Evolutionary conservation across 768 basidiomycete genomes (phyloP).

Genomic region (Mycena filopes): DNA sequence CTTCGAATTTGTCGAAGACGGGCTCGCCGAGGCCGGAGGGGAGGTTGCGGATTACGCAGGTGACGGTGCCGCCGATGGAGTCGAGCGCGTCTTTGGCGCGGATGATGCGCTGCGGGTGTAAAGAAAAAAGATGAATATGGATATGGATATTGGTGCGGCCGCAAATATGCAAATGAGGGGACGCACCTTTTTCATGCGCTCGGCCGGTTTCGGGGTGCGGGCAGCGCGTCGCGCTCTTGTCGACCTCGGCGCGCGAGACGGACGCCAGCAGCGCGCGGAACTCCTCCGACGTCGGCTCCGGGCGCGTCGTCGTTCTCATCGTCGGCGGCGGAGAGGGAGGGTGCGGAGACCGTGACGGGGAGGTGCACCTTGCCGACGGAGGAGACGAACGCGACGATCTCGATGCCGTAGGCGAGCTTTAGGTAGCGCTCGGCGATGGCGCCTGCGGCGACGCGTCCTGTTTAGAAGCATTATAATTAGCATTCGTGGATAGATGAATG

Average conservation of each 20-base stretch:
- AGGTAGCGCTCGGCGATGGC: conserved; percentile 98
- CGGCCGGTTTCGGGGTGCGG: conserved; percentile 90
- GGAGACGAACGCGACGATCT: conserved; percentile 97
- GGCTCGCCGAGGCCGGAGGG: conserved; percentile 96
- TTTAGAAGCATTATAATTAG: no score
- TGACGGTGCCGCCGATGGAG: conserved; percentile 98
- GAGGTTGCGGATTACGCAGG: conserved; percentile 92
- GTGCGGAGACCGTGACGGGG: conserved; percentile 60
- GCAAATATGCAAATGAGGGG: not conserved
- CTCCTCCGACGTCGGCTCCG: conserved; percentile 85
- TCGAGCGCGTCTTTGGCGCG: conserved; percentile 91
- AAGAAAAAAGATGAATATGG: conserved; percentile 24
- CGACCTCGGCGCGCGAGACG: conserved; percentile 88
- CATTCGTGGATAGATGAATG: no score
- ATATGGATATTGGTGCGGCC: not conserved
- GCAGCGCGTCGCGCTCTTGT: conserved; percentile 87
- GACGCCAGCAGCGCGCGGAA: conserved; percentile 82
- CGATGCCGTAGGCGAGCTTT: conserved; percentile 85
- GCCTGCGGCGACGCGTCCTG: conserved; percentile 96
- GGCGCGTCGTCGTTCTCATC: conserved; percentile 71
- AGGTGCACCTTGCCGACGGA: conserved; percentile 94
- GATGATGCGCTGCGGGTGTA: conserved; percentile 88
- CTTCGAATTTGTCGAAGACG: conserved; percentile 98
- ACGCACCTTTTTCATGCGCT: conserved; percentile 87
- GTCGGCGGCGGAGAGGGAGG: conserved; percentile 54